Evolutionary conservation across 371 early-diverging fungal genomes (phyloP), one percentile per base, ranked within the genome.

Genomic region (Mucor indicus): DNA sequence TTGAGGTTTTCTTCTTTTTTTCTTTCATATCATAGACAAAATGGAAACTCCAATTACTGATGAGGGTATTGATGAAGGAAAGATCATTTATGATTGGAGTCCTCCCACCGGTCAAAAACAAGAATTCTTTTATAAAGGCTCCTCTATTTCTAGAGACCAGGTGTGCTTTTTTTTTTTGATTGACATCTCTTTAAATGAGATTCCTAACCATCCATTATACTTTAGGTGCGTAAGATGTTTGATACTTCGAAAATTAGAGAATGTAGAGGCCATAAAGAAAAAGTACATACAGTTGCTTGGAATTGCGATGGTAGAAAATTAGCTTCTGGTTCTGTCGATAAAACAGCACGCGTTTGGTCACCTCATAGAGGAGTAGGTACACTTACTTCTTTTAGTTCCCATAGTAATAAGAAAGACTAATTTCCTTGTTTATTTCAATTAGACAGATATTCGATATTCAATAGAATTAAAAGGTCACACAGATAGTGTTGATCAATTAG

Each of bases 401-500:
- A 22, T 33, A 10, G 20, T 8, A 9, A 17, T 27, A 7, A 4
- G 11, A 32, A 16, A 9, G 23, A 13, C 17, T 38, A 2, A 31
- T 16, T 17, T 29, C 24, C 4, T 21, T 9, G 11, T 22, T 12
- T 3, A 29, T 10, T 19, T 40, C 22, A 2, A 47, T 2, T 64
- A 84, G 81, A 76, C 79, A 24, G 84, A 84, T 50, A 69, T 81
- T 22, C 55, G 76, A 45, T 73, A 79, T 44, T 81, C 83, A 13
- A 50, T 69, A 16, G 87, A 88, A 53, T 69, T 92, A 40, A 81
- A 83, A 45, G 93, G 92, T 2, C 96, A 95, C 63, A 77, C 84
- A 3, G 91, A 87, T 37, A 90, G 86, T 54, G 89, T 95, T 9
- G 88, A 92, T 67, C 85, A 90, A 53, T 65, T 93, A 21, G 79